Evolutionary conservation across 2,329 filamentous ascomycete species (phyloP), one percentile per base, ranked within the genome.

Genomic region (Cercospora beticola): DNA sequence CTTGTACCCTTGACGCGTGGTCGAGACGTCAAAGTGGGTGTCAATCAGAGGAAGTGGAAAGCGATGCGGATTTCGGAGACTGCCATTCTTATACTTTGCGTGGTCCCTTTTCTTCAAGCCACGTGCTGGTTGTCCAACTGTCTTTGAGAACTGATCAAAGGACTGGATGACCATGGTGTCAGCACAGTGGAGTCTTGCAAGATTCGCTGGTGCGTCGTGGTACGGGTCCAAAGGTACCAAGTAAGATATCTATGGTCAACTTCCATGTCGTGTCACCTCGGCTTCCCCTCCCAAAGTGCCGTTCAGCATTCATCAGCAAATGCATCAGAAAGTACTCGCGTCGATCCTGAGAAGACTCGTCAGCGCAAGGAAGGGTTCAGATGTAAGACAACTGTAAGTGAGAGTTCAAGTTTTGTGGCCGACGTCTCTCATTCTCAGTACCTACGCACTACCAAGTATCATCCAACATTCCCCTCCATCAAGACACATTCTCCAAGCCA

Each of bases 381-480:
- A 58, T 58, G 54, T 9, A 10, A 59, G 18, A 31, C 1, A 43
- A 54, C 5, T 43, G 46, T 33, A 36, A 23, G 49, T 31, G 54
- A 30, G 36, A 31, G 18, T 4, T 12, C 1, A n/a, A 56, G 14
- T 26, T 46, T 65, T 49, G 67, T 62, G 63, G 63, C 67, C 59
- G 67, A 68, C 67, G 63, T 68, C 63, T 68, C 63, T 56, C 30
- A 21, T 60, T 54, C 49, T 62, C 31, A 52, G 7, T 68, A 65
- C 63, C 67, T 65, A 65, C 67, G 62, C 67, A 63, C 67, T 68
- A 68, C 43, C 43, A 49, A 68, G 9, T 31, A 65, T 58, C 67
- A 66, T 68, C 63, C 62, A 62, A 54, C 63, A 66, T 16, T 64
- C 67, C 67, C 63, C 67, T 68, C 61, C 54, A n/a, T 43, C 46